phyloP scores from a whole-genome alignment of 768 basidiomycete genomes.

The Auriculariales sp. region DNA sequence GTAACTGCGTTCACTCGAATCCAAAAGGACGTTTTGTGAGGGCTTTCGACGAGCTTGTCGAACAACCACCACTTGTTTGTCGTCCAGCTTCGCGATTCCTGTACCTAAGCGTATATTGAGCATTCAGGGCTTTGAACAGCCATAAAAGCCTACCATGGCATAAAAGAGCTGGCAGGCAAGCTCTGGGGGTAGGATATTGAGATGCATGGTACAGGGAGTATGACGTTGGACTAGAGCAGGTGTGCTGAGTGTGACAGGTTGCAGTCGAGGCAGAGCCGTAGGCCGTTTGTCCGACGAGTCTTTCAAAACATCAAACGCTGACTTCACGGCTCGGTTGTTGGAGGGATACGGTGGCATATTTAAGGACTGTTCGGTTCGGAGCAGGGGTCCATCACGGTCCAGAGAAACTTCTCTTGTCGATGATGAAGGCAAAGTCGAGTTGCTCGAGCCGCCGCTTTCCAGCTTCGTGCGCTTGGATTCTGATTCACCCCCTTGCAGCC shows the following conservation, averaged over 20 bases:
- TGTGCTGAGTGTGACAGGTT: constrained; percentile 49
- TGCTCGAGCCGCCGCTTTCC: not conserved
- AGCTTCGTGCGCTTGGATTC: not conserved
- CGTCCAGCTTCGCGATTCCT: constrained; percentile 28
- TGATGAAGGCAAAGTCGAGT: no score
- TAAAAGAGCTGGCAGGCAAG: constrained; percentile 67
- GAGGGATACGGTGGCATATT: constrained; percentile 5
- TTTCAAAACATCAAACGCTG: constrained; percentile 40
- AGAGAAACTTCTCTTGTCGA: no score
- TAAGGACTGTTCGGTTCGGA: constrained; percentile 5
- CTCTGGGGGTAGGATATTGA: constrained; percentile 52
- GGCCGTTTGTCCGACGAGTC: constrained; percentile 27
- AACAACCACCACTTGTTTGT: constrained; percentile 78
- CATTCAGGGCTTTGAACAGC: not conserved
- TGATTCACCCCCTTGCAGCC: constrained; percentile 28
- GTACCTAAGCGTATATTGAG: not conserved
- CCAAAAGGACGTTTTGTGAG: constrained; percentile 72
- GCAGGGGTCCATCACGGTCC: no score
- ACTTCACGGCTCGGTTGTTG: constrained; percentile 18
- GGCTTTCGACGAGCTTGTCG: constrained; percentile 69
- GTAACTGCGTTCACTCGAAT: constrained; percentile 26
- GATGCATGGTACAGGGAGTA: constrained; percentile 64
- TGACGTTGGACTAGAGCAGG: constrained; percentile 51
- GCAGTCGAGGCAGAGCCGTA: constrained; percentile 22
- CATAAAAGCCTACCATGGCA: constrained; percentile 32